phyloP scores from a whole-genome alignment of 768 basidiomycete species.

The Cyclocybe cylindracea region DNA sequence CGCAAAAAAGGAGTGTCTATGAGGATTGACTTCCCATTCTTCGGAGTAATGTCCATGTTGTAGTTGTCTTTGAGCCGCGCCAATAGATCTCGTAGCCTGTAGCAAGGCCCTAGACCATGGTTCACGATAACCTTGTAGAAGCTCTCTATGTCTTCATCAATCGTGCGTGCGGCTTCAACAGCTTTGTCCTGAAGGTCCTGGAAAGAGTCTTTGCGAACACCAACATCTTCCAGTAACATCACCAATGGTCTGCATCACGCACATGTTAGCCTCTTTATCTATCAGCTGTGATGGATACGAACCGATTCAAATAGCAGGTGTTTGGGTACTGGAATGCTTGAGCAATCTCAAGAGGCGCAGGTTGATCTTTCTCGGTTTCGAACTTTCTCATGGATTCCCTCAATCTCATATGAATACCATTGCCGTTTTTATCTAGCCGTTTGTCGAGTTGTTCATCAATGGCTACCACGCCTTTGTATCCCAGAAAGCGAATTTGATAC shows the following conservation, averaged over 20 bases:
- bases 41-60: slow-evolving; percentile 44
- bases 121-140: slow-evolving; percentile 50
- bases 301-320: slow-evolving; percentile 74
- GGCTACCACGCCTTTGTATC: slow-evolving; percentile 79
- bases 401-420: slow-evolving; percentile 66
- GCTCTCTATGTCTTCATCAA: slow-evolving; percentile 54
- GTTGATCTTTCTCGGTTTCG: slow-evolving; percentile 42
- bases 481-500: slow-evolving; percentile 83
- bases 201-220: slow-evolving; percentile 60
- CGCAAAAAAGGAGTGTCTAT: slow-evolving; percentile 60
- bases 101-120: slow-evolving; percentile 48
- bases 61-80: slow-evolving; percentile 43
- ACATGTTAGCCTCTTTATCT: no score
- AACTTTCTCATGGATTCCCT: slow-evolving; percentile 81
- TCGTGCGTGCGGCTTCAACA: slow-evolving; percentile 56
- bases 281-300: neutral
- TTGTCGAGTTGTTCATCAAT: slow-evolving; percentile 59
- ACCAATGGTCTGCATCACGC: slow-evolving; percentile 56
- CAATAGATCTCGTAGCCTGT: slow-evolving; percentile 53
- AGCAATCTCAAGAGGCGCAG: slow-evolving; percentile 75
- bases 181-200: slow-evolving; percentile 60
- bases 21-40: slow-evolving; percentile 26
- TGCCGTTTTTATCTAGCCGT: slow-evolving; percentile 17
- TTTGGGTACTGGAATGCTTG: slow-evolving; percentile 61
- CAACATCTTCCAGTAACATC: slow-evolving; percentile 79